Percentiles rank a stretch among this genome's conserved stretches.
phyloP scores from a whole-genome alignment of 768 basidiomycete genomes.

The Candolleomyces efflorescens region DNA sequence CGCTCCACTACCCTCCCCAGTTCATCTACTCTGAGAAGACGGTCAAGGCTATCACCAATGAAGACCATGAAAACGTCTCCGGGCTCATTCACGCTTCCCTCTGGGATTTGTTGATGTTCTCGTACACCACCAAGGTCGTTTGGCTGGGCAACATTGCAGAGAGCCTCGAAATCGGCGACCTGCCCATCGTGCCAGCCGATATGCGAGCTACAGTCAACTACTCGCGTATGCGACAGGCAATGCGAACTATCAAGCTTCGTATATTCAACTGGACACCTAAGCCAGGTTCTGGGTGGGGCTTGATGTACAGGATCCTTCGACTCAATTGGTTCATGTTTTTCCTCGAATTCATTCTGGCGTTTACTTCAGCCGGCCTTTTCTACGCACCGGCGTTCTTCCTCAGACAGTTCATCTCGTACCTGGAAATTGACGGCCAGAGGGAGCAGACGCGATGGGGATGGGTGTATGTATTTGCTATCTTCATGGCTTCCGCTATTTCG shows the following conservation, averaged over 20 bases:
- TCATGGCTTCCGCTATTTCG: slow-evolving; percentile 27
- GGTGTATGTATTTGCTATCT: slow-evolving; percentile 46
- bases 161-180: slow-evolving; percentile 81
- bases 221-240: slow-evolving; percentile 54
- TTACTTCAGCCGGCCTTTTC: slow-evolving; percentile 55
- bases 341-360: slow-evolving; percentile 46
- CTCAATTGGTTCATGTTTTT: slow-evolving; percentile 45
- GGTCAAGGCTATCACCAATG: slow-evolving; percentile 53
- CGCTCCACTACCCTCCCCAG: slow-evolving; percentile 68
- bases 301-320: slow-evolving; percentile 56
- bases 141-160: slow-evolving; percentile 73
- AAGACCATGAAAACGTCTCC: slow-evolving; percentile 71
- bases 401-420: slow-evolving; percentile 52
- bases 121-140: slow-evolving; percentile 84
- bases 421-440: slow-evolving; percentile 59
- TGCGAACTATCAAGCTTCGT: slow-evolving; percentile 46
- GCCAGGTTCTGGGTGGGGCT: slow-evolving; percentile 59
- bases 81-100: slow-evolving; percentile 55
- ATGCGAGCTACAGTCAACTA: slow-evolving; percentile 70
- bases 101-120: slow-evolving; percentile 70
- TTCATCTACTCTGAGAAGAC: slow-evolving; percentile 73
- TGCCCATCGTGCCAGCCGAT: slow-evolving; percentile 72
- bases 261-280: slow-evolving; percentile 56
- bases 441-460: slow-evolving; percentile 66
- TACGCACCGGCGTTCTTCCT: slow-evolving; percentile 68